Percentiles rank a stretch among this genome's conserved stretches.
Evolutionary conservation across 2,329 filamentous ascomycete species (phyloP).

Genomic region (Stachybotrys chartarum): DNA sequence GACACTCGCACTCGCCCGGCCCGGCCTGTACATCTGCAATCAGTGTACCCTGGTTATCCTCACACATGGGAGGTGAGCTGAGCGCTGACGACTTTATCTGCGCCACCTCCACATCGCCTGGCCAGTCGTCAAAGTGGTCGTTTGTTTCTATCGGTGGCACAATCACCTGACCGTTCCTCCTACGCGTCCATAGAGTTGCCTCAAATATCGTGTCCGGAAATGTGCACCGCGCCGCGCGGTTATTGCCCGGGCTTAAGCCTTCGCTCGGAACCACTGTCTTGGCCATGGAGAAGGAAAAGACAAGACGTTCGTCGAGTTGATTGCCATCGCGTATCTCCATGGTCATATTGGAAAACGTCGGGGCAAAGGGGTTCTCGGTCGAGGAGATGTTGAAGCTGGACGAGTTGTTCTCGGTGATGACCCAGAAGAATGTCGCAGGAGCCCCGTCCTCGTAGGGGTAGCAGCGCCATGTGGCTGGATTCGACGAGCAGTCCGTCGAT

Average conservation of each 20-base stretch:
- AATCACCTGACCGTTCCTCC: slow-evolving; percentile 15
- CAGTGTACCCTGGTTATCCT: slow-evolving; percentile 25
- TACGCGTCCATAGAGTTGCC: slow-evolving; percentile 53
- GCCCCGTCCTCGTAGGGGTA: slow-evolving; percentile 41
- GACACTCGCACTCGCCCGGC: slow-evolving; percentile 27
- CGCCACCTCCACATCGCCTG: slow-evolving; percentile 48
- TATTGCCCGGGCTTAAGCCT: slow-evolving; percentile 33
- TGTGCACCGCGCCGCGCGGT: slow-evolving; percentile 45
- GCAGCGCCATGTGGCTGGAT: slow-evolving; percentile 54
- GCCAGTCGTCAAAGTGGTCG: slow-evolving; percentile 39
- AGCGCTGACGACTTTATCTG: slow-evolving; percentile 34
- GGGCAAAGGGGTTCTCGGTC: slow-evolving; percentile 45
- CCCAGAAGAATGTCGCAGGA: slow-evolving; percentile 53
- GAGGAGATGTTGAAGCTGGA: slow-evolving; percentile 47
- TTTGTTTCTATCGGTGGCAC: slow-evolving; percentile 6
- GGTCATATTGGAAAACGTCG: slow-evolving; percentile 45
- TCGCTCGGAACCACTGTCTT: slow-evolving; percentile 44
- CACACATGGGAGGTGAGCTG: slow-evolving; percentile 51
- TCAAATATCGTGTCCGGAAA: slow-evolving; percentile 49
- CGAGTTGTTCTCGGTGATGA: slow-evolving; percentile 37
- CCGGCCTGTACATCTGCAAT: slow-evolving; percentile 30
- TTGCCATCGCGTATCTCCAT: slow-evolving; percentile 42
- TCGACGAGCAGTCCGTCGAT: slow-evolving; percentile 49
- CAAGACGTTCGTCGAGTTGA: slow-evolving; percentile 45
- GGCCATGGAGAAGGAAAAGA: slow-evolving; percentile 46